These are phyloP conservation scores for Vanilla planifolia DNA, from an alignment of 106 monocot species.

Conservation along the genomic window DNA sequence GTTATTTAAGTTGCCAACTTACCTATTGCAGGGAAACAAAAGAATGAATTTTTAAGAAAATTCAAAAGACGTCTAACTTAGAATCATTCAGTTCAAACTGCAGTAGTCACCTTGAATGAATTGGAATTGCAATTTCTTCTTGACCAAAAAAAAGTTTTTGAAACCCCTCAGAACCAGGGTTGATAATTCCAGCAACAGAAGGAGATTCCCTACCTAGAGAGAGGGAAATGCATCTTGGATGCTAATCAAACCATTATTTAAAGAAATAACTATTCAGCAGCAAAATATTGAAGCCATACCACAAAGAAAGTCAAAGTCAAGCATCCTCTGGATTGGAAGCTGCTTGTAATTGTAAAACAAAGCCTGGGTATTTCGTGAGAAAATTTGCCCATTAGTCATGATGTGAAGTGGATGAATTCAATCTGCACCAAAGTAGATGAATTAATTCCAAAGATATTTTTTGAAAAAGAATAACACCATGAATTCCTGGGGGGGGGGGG, in stretches of 20 bases:
- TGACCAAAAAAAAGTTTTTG: constrained; percentile 95
- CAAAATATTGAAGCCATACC: constrained; percentile 31
- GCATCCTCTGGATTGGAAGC: constrained; percentile 97
- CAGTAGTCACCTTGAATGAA: constrained; percentile 65
- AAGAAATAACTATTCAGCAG: not conserved
- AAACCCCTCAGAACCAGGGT: constrained; percentile 94
- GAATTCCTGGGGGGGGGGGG: no score
- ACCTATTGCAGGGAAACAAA: no score
- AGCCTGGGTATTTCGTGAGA: constrained; percentile 78
- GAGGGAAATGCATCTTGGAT: not conserved
- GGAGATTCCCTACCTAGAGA: constrained; percentile 89
- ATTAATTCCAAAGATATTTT: no score
- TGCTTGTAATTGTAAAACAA: constrained; percentile 98
- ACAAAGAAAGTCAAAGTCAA: constrained; percentile 97
- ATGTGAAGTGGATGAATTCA: constrained; percentile 10
- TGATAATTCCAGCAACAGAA: constrained; percentile 98
- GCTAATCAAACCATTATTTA: no score
- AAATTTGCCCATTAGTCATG: constrained; percentile 91
- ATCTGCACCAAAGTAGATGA: no score
- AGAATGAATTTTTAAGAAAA: no score
- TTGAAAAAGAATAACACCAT: no score
- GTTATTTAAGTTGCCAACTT: no score
- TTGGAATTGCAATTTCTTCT: constrained; percentile 97
- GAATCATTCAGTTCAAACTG: not conserved
- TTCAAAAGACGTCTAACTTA: not conserved